Percentiles rank a stretch among this genome's conserved stretches.
Evolutionary conservation across 2,329 filamentous ascomycete genomes (phyloP).

Genomic region (Ustilaginoidea virens): DNA sequence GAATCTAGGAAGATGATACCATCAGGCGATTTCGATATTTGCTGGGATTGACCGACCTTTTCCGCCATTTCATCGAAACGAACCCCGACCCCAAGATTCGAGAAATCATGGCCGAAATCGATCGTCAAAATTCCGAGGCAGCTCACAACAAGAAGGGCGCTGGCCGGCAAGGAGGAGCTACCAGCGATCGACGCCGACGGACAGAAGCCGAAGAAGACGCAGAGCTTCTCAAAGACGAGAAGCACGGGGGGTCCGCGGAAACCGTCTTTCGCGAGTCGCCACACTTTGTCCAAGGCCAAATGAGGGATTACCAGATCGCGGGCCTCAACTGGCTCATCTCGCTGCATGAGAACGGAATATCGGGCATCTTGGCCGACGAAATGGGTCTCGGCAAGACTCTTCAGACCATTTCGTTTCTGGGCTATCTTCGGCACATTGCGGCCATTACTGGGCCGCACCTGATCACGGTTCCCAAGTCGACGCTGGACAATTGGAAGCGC

Average conservation of each 20-base stretch:
- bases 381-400: conserved; percentile 98
- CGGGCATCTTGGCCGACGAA: conserved; percentile 91
- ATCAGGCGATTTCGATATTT: conserved; percentile 90
- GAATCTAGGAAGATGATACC: conserved; percentile 78
- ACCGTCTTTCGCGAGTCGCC: conserved; percentile 92
- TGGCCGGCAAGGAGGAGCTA: conserved; percentile 71
- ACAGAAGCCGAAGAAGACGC: conserved; percentile 98
- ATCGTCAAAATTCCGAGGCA: conserved; percentile 73
- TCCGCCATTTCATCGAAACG: conserved; percentile 96
- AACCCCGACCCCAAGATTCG: conserved; percentile 92
- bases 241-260: conserved; percentile 69
- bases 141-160: conserved; percentile 56
- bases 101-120: conserved; percentile 86
- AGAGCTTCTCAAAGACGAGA: conserved; percentile 74
- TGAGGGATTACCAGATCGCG: conserved; percentile 94
- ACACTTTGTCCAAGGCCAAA: conserved; percentile 69
- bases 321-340: conserved; percentile 97
- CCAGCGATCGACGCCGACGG: conserved; percentile 61
- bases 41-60: conserved; percentile 85
- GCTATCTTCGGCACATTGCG: conserved; percentile 82
- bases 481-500: conserved; percentile 94
- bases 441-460: conserved; percentile 85
- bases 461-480: conserved; percentile 88
- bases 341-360: conserved; percentile 96
- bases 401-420: conserved; percentile 92